Conservation (phyloP, 2,329 filamentous ascomycete genomes). For the Rosellinia necatrix region DNA sequence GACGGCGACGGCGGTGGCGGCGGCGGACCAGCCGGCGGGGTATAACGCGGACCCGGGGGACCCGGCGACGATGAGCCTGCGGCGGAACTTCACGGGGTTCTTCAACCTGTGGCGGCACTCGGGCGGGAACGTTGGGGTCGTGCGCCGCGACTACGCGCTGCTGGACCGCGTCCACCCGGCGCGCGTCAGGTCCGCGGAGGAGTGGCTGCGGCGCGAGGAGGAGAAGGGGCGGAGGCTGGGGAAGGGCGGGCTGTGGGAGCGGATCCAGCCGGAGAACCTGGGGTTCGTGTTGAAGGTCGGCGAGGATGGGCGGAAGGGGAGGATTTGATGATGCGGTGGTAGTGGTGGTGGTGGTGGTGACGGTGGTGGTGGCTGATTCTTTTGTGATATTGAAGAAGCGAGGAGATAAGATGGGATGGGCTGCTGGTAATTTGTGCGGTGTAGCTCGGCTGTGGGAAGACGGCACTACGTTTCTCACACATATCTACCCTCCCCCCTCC, state of each 20-base stretch:
- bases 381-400: too few species aligned
- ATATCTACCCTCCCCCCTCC: too few species aligned
- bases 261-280: conserved; percentile 33
- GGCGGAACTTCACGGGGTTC: conserved; percentile 56
- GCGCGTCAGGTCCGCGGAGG: conserved; percentile 52
- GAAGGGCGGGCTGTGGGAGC: conserved; percentile 41
- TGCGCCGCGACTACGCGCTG: conserved; percentile 52
- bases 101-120: conserved; percentile 53
- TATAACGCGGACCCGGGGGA: conserved; percentile 43
- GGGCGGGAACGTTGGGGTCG: conserved; percentile 46
- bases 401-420: too few species aligned
- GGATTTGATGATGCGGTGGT: conserved; percentile 11
- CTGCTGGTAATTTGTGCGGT: background rate
- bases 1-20: too few species aligned
- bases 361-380: background rate
- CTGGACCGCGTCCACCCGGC: conserved; percentile 57
- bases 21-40: conserved; percentile 40
- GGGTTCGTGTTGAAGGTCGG: conserved; percentile 30
- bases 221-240: conserved; percentile 38
- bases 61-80: conserved; percentile 44
- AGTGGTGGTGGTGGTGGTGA: background rate
- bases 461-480: too few species aligned
- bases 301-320: conserved; percentile 32
- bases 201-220: conserved; percentile 52
- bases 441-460: too few species aligned